These are phyloP conservation scores for Knoxia roxburghii DNA, from an alignment of 257 asterid species.

Conservation along the genomic window DNA sequence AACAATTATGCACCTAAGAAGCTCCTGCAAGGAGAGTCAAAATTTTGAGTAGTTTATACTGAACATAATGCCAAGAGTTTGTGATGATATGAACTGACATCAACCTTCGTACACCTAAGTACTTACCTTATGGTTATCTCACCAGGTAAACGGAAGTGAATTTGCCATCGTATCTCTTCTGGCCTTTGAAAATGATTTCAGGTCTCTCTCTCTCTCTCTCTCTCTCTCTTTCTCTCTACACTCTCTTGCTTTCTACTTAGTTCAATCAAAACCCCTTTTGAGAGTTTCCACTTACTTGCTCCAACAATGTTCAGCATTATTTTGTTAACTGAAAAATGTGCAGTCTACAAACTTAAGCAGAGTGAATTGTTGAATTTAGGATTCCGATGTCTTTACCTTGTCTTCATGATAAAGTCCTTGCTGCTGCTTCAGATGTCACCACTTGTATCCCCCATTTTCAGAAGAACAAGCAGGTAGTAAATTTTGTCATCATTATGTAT, in stretches of 20 bases:
- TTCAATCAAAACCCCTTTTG: background rate
- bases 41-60: background rate
- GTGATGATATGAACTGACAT: background rate
- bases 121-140: slow-evolving; percentile 6
- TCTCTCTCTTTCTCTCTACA: too few species aligned
- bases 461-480: slow-evolving; percentile 52
- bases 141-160: slow-evolving; percentile 76
- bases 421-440: slow-evolving; percentile 58
- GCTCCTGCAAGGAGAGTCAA: background rate
- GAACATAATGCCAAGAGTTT: background rate
- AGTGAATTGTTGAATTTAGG: slow-evolving; percentile 30
- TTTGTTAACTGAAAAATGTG: background rate
- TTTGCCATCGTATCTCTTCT: slow-evolving; percentile 67
- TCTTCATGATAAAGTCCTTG: slow-evolving; percentile 69
- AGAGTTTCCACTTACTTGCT: background rate
- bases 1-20: background rate
- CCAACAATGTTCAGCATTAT: background rate
- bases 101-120: background rate
- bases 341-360: background rate
- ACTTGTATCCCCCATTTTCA: slow-evolving; percentile 37
- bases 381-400: slow-evolving; percentile 55
- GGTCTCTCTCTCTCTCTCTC: slow-evolving; percentile 41
- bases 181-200: slow-evolving; percentile 67
- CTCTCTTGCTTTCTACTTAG: background rate
- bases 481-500: slow-evolving; percentile 8